These are phyloP conservation scores for Sporothrix mexicana DNA, from an alignment of 2,329 filamentous ascomycete genomes.

Conservation along the genomic window DNA sequence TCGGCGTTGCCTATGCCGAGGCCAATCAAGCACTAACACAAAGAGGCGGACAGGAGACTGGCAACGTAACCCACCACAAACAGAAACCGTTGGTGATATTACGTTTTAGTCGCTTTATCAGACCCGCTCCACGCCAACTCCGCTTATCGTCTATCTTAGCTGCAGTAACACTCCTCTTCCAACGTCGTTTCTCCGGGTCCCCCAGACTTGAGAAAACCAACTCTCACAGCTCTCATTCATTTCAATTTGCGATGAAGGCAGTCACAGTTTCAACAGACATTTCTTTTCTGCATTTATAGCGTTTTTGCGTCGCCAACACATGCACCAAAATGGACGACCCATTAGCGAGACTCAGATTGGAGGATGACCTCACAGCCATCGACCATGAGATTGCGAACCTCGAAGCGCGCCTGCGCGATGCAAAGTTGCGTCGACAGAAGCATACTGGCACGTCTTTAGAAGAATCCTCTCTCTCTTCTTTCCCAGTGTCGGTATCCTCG, in stretches of 20 bases:
- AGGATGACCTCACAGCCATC: constrained; percentile 41
- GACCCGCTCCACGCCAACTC: constrained; percentile 3
- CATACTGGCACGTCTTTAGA: constrained; percentile 2
- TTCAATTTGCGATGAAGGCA: no score
- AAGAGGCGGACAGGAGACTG: constrained; percentile 4
- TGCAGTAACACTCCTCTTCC: not conserved
- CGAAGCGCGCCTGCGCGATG: constrained; percentile 55
- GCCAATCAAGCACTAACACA: not conserved
- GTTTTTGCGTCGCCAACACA: not conserved
- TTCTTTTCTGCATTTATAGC: not conserved
- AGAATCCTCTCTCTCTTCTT: no score
- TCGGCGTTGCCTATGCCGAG: not conserved
- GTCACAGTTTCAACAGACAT: not conserved
- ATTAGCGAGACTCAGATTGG: not conserved
- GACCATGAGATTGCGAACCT: constrained; percentile 64
- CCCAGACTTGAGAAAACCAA: not conserved
- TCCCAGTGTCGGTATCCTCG: no score
- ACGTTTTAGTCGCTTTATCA: constrained; percentile 24
- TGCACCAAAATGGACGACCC: not conserved
- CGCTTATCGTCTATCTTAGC: constrained; percentile 7
- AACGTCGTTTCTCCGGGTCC: constrained; percentile 4
- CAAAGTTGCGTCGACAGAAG: constrained; percentile 47
- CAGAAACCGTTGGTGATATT: constrained; percentile 23
- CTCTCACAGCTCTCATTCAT: not conserved
- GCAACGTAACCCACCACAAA: not conserved